Evolutionary conservation across 2,329 filamentous ascomycete species (phyloP).

Genomic region (Fusarium siculi): DNA sequence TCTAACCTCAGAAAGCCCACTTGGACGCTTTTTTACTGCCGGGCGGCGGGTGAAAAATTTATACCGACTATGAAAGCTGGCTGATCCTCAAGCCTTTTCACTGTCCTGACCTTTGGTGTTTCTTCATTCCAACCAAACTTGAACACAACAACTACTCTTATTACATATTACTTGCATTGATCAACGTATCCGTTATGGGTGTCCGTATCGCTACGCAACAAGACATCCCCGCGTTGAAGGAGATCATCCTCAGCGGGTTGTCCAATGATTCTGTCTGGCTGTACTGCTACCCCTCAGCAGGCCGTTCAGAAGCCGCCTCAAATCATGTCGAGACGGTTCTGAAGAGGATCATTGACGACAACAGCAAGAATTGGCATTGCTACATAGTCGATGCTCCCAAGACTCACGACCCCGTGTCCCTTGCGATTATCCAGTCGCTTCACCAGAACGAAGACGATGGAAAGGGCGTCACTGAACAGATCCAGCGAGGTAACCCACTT

Average conservation of each 20-base stretch:
- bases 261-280: conserved; percentile 27
- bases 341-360: conserved; percentile 14
- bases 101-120: background rate
- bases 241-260: conserved; percentile 30
- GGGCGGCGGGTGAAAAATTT: conserved; percentile 9
- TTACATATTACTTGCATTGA: background rate
- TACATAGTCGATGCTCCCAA: conserved; percentile 30
- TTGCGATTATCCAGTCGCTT: conserved; percentile 23
- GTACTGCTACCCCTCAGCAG: conserved; percentile 24
- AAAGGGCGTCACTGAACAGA: conserved; percentile 17
- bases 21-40: conserved; percentile 8
- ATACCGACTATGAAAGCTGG: conserved; percentile 15
- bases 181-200: conserved; percentile 7
- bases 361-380: conserved; percentile 26
- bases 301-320: conserved; percentile 3
- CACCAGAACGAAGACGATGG: conserved; percentile 22
- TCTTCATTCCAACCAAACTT: background rate
- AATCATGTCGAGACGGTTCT: conserved; percentile 24
- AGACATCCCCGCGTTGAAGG: conserved; percentile 31
- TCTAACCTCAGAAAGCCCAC: conserved; percentile 36
- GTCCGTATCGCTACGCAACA: conserved; percentile 27
- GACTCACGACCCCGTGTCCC: conserved; percentile 27
- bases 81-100: background rate
- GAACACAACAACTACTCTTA: background rate
- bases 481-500: conserved; percentile 10